These are phyloP conservation scores for Globisporangium spinosum DNA, from an alignment of 352 stramenopile genomes.

Conservation along the genomic window DNA sequence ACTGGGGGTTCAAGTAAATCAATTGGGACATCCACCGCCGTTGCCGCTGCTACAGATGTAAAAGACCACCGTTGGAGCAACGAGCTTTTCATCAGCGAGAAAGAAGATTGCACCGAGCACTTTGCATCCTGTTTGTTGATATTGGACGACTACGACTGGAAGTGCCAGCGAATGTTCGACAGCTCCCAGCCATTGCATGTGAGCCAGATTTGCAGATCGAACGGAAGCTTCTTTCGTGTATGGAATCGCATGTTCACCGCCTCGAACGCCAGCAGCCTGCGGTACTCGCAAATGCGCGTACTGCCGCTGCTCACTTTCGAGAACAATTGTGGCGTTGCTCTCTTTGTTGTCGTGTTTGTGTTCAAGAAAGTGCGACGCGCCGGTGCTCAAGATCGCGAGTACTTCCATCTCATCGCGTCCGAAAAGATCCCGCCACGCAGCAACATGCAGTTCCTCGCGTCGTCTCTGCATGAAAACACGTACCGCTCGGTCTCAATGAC, in stretches of 20 bases:
- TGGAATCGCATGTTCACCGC: slow-evolving; percentile 59
- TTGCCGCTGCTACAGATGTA: slow-evolving; percentile 10
- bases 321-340: slow-evolving; percentile 72
- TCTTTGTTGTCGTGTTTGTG: slow-evolving; percentile 68
- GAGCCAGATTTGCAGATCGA: slow-evolving; percentile 62
- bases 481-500: slow-evolving; percentile 79
- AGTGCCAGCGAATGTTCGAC: slow-evolving; percentile 78
- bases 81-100: slow-evolving; percentile 70
- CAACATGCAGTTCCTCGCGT: slow-evolving; percentile 57
- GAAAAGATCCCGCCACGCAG: slow-evolving; percentile 47
- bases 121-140: slow-evolving; percentile 64
- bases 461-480: slow-evolving; percentile 69
- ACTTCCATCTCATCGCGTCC: slow-evolving; percentile 70
- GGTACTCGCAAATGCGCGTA: slow-evolving; percentile 67
- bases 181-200: slow-evolving; percentile 67
- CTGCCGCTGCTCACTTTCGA: slow-evolving; percentile 66
- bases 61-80: slow-evolving; percentile 80
- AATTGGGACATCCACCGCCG: neutral
- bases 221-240: slow-evolving; percentile 69
- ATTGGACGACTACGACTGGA: slow-evolving; percentile 69
- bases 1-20: neutral
- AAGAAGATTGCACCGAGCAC: slow-evolving; percentile 51
- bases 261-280: slow-evolving; percentile 58
- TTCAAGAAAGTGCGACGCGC: slow-evolving; percentile 74
- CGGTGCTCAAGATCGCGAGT: slow-evolving; percentile 57